These are phyloP conservation scores for Alternaria dauci DNA, from an alignment of 2,329 filamentous ascomycete species.

Conservation along the genomic window DNA sequence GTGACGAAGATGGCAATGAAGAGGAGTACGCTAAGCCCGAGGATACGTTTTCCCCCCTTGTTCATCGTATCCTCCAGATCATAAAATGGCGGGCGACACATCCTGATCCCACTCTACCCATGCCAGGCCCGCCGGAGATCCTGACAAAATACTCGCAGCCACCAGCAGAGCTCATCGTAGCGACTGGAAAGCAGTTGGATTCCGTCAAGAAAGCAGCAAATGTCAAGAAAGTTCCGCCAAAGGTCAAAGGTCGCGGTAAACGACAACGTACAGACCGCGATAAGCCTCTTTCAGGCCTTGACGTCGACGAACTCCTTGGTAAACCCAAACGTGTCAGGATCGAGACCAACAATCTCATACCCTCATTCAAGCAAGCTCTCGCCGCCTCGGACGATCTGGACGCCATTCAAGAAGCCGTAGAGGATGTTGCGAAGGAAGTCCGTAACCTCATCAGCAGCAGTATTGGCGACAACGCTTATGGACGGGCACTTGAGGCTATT, in stretches of 20 bases:
- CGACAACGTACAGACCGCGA: conserved; percentile 68
- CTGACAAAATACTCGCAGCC: conserved; percentile 78
- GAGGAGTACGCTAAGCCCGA: conserved; percentile 79
- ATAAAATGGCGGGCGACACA: conserved; percentile 83
- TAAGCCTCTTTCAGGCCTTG: conserved; percentile 88
- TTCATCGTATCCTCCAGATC: conserved; percentile 90
- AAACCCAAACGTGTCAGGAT: conserved; percentile 65
- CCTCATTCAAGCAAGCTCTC: conserved; percentile 87
- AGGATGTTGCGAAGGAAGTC: conserved; percentile 78
- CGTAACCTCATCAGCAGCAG: conserved; percentile 73
- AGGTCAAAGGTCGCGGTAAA: conserved; percentile 74
- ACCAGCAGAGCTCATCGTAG: conserved; percentile 70
- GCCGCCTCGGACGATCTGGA: conserved; percentile 66
- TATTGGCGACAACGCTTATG: conserved; percentile 78
- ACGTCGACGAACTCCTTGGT: conserved; percentile 82
- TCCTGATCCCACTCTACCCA: conserved; percentile 71
- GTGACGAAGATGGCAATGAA: conserved; percentile 72
- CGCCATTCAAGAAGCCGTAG: conserved; percentile 71
- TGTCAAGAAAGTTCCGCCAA: conserved; percentile 84
- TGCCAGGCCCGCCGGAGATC: conserved; percentile 52
- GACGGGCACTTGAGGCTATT: conserved; percentile 76
- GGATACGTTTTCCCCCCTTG: conserved; percentile 80
- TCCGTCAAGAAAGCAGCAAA: conserved; percentile 73
- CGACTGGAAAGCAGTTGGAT: conserved; percentile 66
- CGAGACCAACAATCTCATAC: conserved; percentile 78